Conservation (phyloP, 805 yeast genomes). For the Isabelozyma rhagii region DNA sequence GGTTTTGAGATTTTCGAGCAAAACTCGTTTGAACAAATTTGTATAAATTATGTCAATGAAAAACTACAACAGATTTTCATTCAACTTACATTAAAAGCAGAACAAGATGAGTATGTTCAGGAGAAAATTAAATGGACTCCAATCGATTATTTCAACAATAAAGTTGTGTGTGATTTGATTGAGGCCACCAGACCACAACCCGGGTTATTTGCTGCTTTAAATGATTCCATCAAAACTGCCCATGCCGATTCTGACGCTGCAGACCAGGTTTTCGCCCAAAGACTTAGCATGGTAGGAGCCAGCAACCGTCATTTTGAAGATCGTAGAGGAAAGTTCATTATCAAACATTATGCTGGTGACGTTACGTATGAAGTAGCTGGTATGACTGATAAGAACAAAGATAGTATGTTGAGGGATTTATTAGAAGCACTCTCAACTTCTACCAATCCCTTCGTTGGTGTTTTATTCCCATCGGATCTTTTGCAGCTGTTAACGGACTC, state of each 20-base stretch:
- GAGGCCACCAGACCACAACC: conserved; percentile 89
- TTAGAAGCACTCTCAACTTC: conserved; percentile 76
- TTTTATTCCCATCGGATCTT: conserved; percentile 38
- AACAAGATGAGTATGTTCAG: conserved; percentile 94
- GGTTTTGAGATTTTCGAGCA: conserved; percentile 96
- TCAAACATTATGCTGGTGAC: conserved; percentile 98
- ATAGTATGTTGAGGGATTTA: conserved; percentile 84
- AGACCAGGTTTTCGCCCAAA: conserved; percentile 91
- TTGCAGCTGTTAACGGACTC: conserved; percentile 45
- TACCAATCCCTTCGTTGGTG: conserved; percentile 62
- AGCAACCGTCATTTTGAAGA: conserved; percentile 84
- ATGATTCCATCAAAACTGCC: conserved; percentile 96
- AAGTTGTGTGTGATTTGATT: conserved; percentile 93
- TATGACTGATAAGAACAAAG: conserved; percentile 97
- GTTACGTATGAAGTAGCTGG: conserved; percentile 85
- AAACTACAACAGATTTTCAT: conserved; percentile 95
- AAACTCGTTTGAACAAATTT: conserved; percentile 91
- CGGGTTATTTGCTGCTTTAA: conserved; percentile 92
- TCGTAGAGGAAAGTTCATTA: conserved; percentile 80
- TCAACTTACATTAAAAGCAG: conserved; percentile 91
- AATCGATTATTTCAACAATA: conserved; percentile 91
- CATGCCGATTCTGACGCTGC: conserved; percentile 97
- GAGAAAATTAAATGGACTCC: conserved; percentile 98
- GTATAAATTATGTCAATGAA: conserved; percentile 94
- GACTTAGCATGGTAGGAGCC: conserved; percentile 76